These are phyloP conservation scores for Talaromyces nanjingensis DNA, from an alignment of 495 filamentous ascomycete genomes.

Conservation along the genomic window DNA sequence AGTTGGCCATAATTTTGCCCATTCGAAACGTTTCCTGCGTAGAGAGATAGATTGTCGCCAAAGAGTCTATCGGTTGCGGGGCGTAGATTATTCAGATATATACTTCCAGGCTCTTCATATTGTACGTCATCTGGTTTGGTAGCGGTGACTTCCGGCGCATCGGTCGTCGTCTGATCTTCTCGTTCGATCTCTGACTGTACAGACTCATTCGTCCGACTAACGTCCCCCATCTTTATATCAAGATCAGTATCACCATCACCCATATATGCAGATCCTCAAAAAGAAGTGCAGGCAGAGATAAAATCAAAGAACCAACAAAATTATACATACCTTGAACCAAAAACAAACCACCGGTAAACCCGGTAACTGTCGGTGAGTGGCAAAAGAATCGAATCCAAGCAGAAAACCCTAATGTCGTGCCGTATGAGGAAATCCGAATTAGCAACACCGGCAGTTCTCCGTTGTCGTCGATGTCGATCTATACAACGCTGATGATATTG, in stretches of 20 bases:
- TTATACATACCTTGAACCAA: neutral
- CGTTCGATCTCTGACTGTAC: neutral
- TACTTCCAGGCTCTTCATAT: neutral
- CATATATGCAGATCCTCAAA: neutral
- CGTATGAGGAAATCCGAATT: neutral
- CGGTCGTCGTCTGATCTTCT: neutral
- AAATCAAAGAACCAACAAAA: neutral
- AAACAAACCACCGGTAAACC: neutral
- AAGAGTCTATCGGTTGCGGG: conserved; percentile 3
- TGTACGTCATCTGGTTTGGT: neutral
- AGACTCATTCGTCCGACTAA: neutral
- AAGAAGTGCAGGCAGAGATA: neutral
- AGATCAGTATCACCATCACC: neutral
- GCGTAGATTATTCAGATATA: neutral
- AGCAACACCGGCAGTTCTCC: neutral
- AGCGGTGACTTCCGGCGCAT: neutral
- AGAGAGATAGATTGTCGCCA: conserved; percentile 9
- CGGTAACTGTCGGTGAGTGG: neutral
- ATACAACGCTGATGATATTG: too few species aligned
- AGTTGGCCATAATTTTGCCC: neutral
- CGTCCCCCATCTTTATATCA: neutral
- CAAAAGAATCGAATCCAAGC: neutral
- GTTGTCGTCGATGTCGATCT: neutral
- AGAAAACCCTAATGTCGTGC: neutral
- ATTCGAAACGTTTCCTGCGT: neutral